Conservation (phyloP, 2,329 filamentous ascomycete species). For the Fusarium miscanthi region DNA sequence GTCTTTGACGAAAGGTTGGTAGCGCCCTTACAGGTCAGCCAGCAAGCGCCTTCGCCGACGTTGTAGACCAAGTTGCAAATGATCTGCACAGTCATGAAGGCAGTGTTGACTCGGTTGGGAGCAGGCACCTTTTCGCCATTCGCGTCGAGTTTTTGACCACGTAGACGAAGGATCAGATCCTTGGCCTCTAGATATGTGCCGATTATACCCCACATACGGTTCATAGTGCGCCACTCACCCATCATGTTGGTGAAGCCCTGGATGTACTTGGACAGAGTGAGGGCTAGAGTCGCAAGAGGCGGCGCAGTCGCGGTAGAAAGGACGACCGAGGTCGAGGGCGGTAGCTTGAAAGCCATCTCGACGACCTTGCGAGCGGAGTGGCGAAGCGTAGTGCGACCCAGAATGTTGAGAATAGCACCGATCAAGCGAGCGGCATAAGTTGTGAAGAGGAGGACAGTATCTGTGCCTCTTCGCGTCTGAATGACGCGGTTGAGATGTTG, state of each 20-base stretch:
- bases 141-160: slow-evolving; percentile 53
- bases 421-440: slow-evolving; percentile 73
- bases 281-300: slow-evolving; percentile 56
- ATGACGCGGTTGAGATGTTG: slow-evolving; percentile 71
- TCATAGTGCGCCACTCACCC: slow-evolving; percentile 77
- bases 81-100: slow-evolving; percentile 76
- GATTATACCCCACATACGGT: slow-evolving; percentile 80
- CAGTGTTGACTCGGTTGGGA: slow-evolving; percentile 51
- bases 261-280: slow-evolving; percentile 64
- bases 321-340: slow-evolving; percentile 60
- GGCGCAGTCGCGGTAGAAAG: slow-evolving; percentile 54
- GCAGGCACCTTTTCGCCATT: slow-evolving; percentile 45
- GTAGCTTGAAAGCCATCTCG: slow-evolving; percentile 63
- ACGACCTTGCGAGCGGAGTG: slow-evolving; percentile 63
- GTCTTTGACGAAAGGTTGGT: slow-evolving; percentile 67
- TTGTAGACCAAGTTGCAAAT: slow-evolving; percentile 77
- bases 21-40: slow-evolving; percentile 78
- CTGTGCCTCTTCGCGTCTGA: slow-evolving; percentile 74
- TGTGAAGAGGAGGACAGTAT: slow-evolving; percentile 74
- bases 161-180: slow-evolving; percentile 51
- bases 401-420: slow-evolving; percentile 61
- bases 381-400: slow-evolving; percentile 68
- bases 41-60: slow-evolving; percentile 84
- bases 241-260: slow-evolving; percentile 73
- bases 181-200: slow-evolving; percentile 77